Evolutionary conservation across 202 grass and related monocot genomes (phyloP), one percentile per base, ranked within the genome.

Genomic region (Elaeis oleifera): DNA sequence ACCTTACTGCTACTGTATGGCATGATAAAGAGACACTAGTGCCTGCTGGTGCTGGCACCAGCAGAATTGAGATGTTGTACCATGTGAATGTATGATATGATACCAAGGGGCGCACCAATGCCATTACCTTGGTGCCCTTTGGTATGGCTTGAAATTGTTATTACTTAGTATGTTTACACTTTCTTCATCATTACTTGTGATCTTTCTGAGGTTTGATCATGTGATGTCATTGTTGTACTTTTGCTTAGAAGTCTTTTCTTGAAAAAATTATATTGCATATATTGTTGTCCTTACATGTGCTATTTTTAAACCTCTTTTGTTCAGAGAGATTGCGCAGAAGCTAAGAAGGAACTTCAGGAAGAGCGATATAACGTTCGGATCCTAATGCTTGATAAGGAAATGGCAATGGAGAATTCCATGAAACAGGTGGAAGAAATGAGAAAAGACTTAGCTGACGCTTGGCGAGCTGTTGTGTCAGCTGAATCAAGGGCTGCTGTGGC

Each of bases 341-440:
- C 82, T 64, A 97, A 92, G 54, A 89, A 86, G 66, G 94, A 97
- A 64, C 79, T 92, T 83, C 94, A 97, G 74, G 94, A 92, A 72
- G 84, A 91, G 62, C 70, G 81, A 6, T 84, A 97, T 83, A 79
- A 79, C 59, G 85, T 89, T 67, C 87, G 84, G 16, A 59, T 76
- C 65, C 60, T 97, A 51, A 80, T 82, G 62, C 79, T 84, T 67
- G 88, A 89, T 18, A 97, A 97, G 77, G 77, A 92, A 81, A 97
- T 69, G 55, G 51, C 65, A 6, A 62, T 86, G 59, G 79, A 89
- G 27, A 59, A 70, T 66, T 86, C 79, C 59, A 79, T 89, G 74
- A 88, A 81, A 69, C 88, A 97, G 23, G 77, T 92, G 36, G 84
- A 89, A 54, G 82, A 97, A 74, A 86, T 97, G 88, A 86, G 85